Conservation (phyloP, 371 early-diverging fungal genomes). For the Mucor lusitanicus region DNA sequence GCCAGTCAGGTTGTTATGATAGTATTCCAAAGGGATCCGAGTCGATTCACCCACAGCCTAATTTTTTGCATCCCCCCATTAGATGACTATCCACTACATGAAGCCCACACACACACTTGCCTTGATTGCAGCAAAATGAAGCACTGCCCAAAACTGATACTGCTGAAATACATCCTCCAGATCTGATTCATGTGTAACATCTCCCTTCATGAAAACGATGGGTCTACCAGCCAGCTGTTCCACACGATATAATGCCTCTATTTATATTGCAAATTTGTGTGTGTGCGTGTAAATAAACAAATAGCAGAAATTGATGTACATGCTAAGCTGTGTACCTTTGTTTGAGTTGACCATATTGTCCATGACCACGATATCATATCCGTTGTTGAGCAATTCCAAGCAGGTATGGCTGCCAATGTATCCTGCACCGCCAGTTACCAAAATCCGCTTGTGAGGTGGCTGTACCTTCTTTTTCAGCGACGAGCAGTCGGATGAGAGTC, state of each 20-base stretch:
- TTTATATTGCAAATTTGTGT: slow-evolving; percentile 1
- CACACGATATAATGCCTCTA: slow-evolving; percentile 52
- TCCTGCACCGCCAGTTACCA: slow-evolving; percentile 91
- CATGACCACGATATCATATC: slow-evolving; percentile 76
- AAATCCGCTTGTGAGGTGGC: slow-evolving; percentile 49
- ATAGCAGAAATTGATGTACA: not conserved
- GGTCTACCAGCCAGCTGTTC: slow-evolving; percentile 44
- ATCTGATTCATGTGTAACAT: slow-evolving; percentile 43
- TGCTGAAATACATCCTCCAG: slow-evolving; percentile 66
- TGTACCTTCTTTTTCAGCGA: slow-evolving; percentile 14
- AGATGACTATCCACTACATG: not conserved
- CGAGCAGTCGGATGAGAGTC: slow-evolving; percentile 18
- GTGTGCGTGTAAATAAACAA: not conserved
- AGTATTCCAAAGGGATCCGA: slow-evolving; percentile 82
- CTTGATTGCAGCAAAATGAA: slow-evolving; percentile 92
- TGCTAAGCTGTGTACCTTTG: slow-evolving; percentile 27
- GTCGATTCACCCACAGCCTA: slow-evolving; percentile 87
- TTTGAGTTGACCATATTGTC: slow-evolving; percentile 78
- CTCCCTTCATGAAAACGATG: slow-evolving; percentile 44
- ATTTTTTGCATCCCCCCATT: not conserved
- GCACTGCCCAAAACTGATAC: slow-evolving; percentile 74
- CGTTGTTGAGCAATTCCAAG: slow-evolving; percentile 70
- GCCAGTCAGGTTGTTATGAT: slow-evolving; percentile 84
- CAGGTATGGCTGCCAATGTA: slow-evolving; percentile 92
- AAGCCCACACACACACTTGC: slow-evolving; percentile 9